These are phyloP conservation scores for Boletus pseudo-olivaceus DNA, from an alignment of 768 basidiomycete genomes.

Conservation along the genomic window DNA sequence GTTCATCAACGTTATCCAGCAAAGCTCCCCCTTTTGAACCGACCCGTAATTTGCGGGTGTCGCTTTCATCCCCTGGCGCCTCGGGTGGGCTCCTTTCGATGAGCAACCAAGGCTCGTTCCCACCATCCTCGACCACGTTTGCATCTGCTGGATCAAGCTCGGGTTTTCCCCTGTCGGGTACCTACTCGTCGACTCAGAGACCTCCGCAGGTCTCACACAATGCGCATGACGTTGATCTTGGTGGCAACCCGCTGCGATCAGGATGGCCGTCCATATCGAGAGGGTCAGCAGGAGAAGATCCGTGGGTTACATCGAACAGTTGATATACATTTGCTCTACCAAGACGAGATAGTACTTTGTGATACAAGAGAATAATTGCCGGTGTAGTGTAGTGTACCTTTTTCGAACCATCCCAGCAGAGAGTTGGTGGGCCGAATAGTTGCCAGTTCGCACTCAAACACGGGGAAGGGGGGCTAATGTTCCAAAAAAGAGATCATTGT, in stretches of 20 bases:
- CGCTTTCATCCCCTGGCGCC: constrained; percentile 20
- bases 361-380: neutral
- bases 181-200: constrained; percentile 17
- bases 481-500: too few species aligned
- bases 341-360: neutral
- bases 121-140: constrained; percentile 14
- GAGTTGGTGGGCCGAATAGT: neutral
- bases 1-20: constrained; percentile 46
- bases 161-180: constrained; percentile 10
- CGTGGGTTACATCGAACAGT: constrained; percentile 9
- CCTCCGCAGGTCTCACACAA: constrained; percentile 5
- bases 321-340: constrained; percentile 3
- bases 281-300: constrained; percentile 15
- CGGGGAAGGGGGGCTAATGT: too few species aligned
- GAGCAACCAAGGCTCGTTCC: constrained; percentile 16
- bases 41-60: constrained; percentile 25
- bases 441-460: neutral
- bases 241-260: constrained; percentile 4
- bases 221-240: constrained; percentile 4
- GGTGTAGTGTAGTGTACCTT: neutral
- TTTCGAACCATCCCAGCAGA: neutral
- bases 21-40: constrained; percentile 57
- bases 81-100: constrained; percentile 14
- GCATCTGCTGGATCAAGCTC: constrained; percentile 8
- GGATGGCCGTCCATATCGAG: constrained; percentile 13